Evolutionary conservation across 352 stramenopile species (phyloP), one percentile per base, ranked within the genome.

Genomic region (Globisporangium abappressorium): DNA sequence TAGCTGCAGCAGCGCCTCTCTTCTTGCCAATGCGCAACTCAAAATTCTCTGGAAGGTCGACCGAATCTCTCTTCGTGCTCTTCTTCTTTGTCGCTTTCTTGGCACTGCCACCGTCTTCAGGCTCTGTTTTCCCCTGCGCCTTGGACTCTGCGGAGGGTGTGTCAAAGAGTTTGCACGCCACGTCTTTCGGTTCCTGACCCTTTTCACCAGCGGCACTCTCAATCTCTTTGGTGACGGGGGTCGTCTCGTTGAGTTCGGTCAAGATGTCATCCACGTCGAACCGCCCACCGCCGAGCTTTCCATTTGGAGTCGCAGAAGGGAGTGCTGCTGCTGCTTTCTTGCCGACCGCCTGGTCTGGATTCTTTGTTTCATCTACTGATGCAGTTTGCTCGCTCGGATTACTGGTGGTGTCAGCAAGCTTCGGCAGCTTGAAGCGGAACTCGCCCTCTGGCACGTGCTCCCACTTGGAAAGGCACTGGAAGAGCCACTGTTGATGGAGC

Each of bases 381-480:
- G 55, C 41, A 6, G 18, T 38, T 7, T 68, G 46, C 46, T 78
- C 79, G 6, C 67, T 66, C 33, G 60, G 18, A 9, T 55, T 28
- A 1, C 38, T 24, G 26, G 8, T 24, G 0, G 57, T 28, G 9
- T 70, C 51, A 7, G 36, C 36, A 3, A 56, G 24, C 24, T 65
- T 73, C 36, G 55, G 38, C 15, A 55, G 62, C 38, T 64, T 79
- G 66, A 77, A 90, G 8, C 70, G 77, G 54, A 85, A 92, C 7
- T 58, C 59, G 62, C 76, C 73, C 74, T 94, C 86, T 0, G 77
- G 41, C 0, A 93, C 69, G 63, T 92, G 73, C 49, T 79, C 74
- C 89, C 89, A 96, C 63, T 83, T 69, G 0, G 73, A 68, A 41
- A 95, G 59, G 55, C 85, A 96, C 33, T 81, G 72, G 26, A 95